Evolutionary conservation across 805 yeast species (phyloP).

Genomic region (Lipomyces orientalis): DNA sequence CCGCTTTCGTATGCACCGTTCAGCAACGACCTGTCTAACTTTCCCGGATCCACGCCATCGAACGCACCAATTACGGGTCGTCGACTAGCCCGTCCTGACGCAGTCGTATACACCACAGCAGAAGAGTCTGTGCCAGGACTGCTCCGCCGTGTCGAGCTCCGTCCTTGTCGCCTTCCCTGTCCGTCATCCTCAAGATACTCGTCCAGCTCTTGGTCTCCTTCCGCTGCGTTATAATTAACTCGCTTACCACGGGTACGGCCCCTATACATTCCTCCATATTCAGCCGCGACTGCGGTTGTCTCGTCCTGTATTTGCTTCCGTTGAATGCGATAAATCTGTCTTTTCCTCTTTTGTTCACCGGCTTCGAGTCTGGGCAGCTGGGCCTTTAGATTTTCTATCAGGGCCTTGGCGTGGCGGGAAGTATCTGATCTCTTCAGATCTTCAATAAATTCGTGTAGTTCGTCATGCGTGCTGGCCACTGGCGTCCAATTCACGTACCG

Average conservation of each 20-base stretch:
- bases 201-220: conserved; percentile 27
- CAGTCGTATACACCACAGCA: conserved; percentile 28
- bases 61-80: conserved; percentile 18
- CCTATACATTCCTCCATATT: conserved; percentile 43
- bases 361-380: conserved; percentile 34
- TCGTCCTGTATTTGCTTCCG: conserved; percentile 31
- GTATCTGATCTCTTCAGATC: conserved; percentile 21
- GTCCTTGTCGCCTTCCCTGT: conserved; percentile 7
- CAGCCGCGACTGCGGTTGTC: conserved; percentile 12
- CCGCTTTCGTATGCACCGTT: conserved; percentile 10
- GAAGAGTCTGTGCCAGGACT: conserved; percentile 18
- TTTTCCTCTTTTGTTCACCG: conserved; percentile 29
- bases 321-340: conserved; percentile 16
- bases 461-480: conserved; percentile 43
- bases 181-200: conserved; percentile 27
- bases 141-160: conserved; percentile 15
- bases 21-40: background rate
- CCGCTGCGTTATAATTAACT: conserved; percentile 41
- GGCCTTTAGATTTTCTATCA: conserved; percentile 19
- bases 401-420: conserved; percentile 18
- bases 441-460: conserved; percentile 37
- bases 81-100: conserved; percentile 32
- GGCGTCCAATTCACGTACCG: conserved; percentile 45
- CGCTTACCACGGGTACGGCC: conserved; percentile 45
- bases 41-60: conserved; percentile 7